Conservation (phyloP, 805 yeast genomes). For the Dipodascus geniculatus region DNA sequence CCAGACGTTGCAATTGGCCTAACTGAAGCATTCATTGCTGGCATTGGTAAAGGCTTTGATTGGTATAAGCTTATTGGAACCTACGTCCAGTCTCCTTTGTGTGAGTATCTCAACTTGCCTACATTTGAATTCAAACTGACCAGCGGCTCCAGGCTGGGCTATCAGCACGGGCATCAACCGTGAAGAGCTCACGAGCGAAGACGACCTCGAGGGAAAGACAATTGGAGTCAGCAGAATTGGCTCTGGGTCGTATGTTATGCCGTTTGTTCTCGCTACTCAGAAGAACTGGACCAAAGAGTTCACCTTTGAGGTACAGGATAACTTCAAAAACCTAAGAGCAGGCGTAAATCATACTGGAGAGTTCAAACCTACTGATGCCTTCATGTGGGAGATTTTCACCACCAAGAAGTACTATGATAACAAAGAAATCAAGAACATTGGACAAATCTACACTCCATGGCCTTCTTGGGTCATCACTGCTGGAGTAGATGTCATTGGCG, state of each 20-base stretch:
- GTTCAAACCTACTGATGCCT: conserved; percentile 54
- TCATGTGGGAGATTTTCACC: conserved; percentile 95
- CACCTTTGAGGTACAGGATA: conserved; percentile 47
- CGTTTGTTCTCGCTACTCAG: conserved; percentile 66
- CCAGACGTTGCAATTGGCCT: conserved; percentile 67
- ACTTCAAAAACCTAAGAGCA: conserved; percentile 64
- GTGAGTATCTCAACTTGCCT: conserved; percentile 20
- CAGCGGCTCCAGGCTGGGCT: conserved; percentile 47
- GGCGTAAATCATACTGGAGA: conserved; percentile 52
- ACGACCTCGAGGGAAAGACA: conserved; percentile 45
- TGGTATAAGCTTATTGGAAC: conserved; percentile 63
- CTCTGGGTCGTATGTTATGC: conserved; percentile 79
- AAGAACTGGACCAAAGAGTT: conserved; percentile 33
- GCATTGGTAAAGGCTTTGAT: conserved; percentile 58
- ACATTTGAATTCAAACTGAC: neutral
- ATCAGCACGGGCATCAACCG: conserved; percentile 65
- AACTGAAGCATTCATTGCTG: conserved; percentile 85
- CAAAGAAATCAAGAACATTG: conserved; percentile 69
- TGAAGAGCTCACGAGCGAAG: conserved; percentile 37
- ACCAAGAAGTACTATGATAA: conserved; percentile 73
- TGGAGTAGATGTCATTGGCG: conserved; percentile 28
- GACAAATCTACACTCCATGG: conserved; percentile 92
- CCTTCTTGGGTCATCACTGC: conserved; percentile 83
- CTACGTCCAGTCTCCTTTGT: conserved; percentile 74
- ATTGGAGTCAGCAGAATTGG: conserved; percentile 85